Percentiles rank a stretch among this genome's conserved stretches.
phyloP scores from a whole-genome alignment of 768 basidiomycete species.

The Chalciporus chontae region DNA sequence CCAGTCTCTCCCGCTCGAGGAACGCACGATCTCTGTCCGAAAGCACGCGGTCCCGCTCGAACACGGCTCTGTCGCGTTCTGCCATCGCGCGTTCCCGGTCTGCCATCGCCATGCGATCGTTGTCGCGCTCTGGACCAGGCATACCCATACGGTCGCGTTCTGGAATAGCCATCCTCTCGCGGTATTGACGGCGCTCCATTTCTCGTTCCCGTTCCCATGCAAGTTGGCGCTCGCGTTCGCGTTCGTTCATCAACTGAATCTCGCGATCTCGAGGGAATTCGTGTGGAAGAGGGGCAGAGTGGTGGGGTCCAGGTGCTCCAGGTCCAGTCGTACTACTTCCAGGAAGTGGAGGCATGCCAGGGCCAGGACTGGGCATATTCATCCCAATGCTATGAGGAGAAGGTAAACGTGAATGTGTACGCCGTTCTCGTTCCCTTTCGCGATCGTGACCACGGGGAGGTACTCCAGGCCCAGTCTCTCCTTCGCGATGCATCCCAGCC shows the following conservation, averaged over 20 bases:
- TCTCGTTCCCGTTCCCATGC: constrained; percentile 29
- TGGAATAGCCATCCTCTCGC: constrained; percentile 20
- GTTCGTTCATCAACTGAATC: constrained; percentile 16
- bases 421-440: constrained; percentile 26
- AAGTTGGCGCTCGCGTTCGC: constrained; percentile 25
- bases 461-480: constrained; percentile 23
- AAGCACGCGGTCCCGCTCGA: constrained; percentile 23
- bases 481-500: constrained; percentile 18
- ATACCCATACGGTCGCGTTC: constrained; percentile 23
- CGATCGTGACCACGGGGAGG: constrained; percentile 24
- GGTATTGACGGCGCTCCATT: constrained; percentile 26
- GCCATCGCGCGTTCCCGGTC: constrained; percentile 24
- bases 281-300: constrained; percentile 18
- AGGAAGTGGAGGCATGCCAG: constrained; percentile 6
- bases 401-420: constrained; percentile 23
- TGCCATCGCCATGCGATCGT: constrained; percentile 12
- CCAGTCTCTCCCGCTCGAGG: constrained; percentile 21
- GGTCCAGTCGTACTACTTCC: constrained; percentile 12
- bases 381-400: constrained; percentile 20
- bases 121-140: constrained; percentile 21
- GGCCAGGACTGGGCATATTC: constrained; percentile 1
- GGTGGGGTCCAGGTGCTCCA: constrained; percentile 19
- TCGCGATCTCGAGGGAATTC: constrained; percentile 28
- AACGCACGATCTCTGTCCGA: constrained; percentile 22
- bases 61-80: constrained; percentile 21